phyloP scores from a whole-genome alignment of 208 protist species.

The Crithidia bombi region DNA sequence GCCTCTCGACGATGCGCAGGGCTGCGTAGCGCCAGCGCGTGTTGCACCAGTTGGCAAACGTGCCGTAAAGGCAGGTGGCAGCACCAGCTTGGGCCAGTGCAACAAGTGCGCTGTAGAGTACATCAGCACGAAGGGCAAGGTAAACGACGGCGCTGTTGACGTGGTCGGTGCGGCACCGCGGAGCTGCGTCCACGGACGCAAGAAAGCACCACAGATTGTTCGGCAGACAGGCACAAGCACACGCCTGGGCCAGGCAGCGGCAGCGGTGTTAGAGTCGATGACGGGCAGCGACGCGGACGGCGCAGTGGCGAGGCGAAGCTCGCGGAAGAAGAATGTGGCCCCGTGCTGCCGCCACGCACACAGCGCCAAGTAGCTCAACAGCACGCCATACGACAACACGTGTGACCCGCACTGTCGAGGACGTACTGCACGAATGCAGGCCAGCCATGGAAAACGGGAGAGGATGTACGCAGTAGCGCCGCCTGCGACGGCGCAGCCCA shows the following conservation, averaged over 20 bases:
- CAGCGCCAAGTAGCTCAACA: conserved; percentile 18
- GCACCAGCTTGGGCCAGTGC: conserved; percentile 17
- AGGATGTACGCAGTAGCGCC: conserved; percentile 15
- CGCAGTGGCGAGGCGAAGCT: neutral
- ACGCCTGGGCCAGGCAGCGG: neutral
- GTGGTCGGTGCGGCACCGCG: neutral
- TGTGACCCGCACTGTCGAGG: conserved; percentile 25
- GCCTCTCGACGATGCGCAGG: conserved; percentile 3
- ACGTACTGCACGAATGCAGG: conserved; percentile 25
- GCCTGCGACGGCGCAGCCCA: conserved; percentile 8
- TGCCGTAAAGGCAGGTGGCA: conserved; percentile 32
- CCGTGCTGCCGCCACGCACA: neutral
- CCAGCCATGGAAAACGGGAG: conserved; percentile 24
- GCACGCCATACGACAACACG: conserved; percentile 26
- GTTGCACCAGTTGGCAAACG: conserved; percentile 25
- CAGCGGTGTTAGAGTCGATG: neutral
- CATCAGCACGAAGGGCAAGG: neutral
- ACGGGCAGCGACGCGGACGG: neutral
- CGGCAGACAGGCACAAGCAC: neutral
- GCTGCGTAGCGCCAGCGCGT: conserved; percentile 25
- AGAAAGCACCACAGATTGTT: conserved; percentile 7
- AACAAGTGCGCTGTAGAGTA: neutral
- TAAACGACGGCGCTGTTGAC: neutral
- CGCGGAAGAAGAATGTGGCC: neutral
- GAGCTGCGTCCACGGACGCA: conserved; percentile 10